phyloP scores from a whole-genome alignment of 1,284 basidiomycete species.

The Ganoderma resinaceum region DNA sequence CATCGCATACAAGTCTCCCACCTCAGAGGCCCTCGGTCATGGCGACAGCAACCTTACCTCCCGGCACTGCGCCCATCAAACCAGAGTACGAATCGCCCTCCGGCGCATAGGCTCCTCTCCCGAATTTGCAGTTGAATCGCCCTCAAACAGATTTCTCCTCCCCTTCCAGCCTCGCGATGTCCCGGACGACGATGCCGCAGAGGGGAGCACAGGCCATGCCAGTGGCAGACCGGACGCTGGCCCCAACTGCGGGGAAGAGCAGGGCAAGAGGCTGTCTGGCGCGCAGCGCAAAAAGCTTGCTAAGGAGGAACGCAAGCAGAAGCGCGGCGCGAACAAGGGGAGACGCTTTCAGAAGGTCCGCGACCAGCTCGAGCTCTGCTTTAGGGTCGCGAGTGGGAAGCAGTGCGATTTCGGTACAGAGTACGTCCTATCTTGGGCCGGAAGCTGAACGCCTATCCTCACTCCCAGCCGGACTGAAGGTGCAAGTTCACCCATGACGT shows the following conservation, averaged over 20 bases:
- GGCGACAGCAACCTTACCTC: constrained; percentile 29
- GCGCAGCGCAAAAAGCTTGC: constrained; percentile 54
- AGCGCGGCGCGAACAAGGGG: constrained; percentile 81
- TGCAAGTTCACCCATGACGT: constrained; percentile 89
- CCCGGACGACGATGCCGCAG: constrained; percentile 81
- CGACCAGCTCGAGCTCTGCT: constrained; percentile 81
- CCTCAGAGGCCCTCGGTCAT: background rate
- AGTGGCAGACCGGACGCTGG: constrained; percentile 40
- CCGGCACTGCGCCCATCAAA: constrained; percentile 80
- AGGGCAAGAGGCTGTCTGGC: constrained; percentile 36
- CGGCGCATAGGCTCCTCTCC: constrained; percentile 3
- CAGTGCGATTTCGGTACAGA: constrained; percentile 69
- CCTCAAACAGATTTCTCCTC: constrained; percentile 62
- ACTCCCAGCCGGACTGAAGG: constrained; percentile 43
- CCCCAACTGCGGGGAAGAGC: constrained; percentile 34
- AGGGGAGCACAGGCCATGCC: constrained; percentile 59
- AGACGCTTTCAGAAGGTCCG: constrained; percentile 73
- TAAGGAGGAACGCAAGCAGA: constrained; percentile 74
- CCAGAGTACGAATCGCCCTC: constrained; percentile 59
- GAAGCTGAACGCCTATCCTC: background rate
- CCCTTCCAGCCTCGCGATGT: constrained; percentile 44
- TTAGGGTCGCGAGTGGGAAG: constrained; percentile 68
- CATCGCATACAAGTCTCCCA: background rate
- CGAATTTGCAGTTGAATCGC: constrained; percentile 6
- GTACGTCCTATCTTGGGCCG: constrained; percentile 47